These are phyloP conservation scores for Botryotinia narcissicola DNA, from an alignment of 2,329 filamentous ascomycete genomes.

Conservation along the genomic window DNA sequence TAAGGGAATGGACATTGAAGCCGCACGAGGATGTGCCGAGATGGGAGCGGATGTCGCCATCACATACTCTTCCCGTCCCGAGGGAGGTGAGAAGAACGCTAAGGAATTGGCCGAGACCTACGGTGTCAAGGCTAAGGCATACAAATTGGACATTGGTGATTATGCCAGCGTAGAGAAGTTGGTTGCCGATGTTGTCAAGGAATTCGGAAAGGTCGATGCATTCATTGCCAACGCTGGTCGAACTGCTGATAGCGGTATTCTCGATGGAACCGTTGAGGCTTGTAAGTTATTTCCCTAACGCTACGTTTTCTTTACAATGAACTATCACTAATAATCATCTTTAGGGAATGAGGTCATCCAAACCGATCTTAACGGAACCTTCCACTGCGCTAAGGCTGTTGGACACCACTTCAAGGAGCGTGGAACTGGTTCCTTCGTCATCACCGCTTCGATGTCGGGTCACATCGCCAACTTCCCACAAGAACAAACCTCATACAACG, in stretches of 20 bases:
- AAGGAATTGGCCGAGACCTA: conserved; percentile 58
- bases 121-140: conserved; percentile 64
- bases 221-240: conserved; percentile 70
- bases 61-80: conserved; percentile 62
- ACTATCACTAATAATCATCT: neutral
- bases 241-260: conserved; percentile 65
- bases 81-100: conserved; percentile 64
- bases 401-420: conserved; percentile 66
- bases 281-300: conserved; percentile 42
- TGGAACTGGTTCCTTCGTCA: conserved; percentile 62
- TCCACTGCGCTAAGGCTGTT: conserved; percentile 66
- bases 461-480: conserved; percentile 58
- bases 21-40: conserved; percentile 62
- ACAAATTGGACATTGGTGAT: conserved; percentile 61
- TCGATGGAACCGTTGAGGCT: conserved; percentile 64
- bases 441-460: conserved; percentile 62
- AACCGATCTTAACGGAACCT: conserved; percentile 64
- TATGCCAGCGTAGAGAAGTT: conserved; percentile 52
- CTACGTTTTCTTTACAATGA: neutral
- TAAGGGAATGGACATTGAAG: conserved; percentile 66
- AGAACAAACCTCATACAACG: conserved; percentile 64
- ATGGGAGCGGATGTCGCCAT: conserved; percentile 63
- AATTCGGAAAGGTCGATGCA: conserved; percentile 68
- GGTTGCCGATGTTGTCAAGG: conserved; percentile 58
- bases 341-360: conserved; percentile 56